Evolutionary conservation across 352 stramenopile genomes (phyloP).

Genomic region (Globisporangium spiculum): DNA sequence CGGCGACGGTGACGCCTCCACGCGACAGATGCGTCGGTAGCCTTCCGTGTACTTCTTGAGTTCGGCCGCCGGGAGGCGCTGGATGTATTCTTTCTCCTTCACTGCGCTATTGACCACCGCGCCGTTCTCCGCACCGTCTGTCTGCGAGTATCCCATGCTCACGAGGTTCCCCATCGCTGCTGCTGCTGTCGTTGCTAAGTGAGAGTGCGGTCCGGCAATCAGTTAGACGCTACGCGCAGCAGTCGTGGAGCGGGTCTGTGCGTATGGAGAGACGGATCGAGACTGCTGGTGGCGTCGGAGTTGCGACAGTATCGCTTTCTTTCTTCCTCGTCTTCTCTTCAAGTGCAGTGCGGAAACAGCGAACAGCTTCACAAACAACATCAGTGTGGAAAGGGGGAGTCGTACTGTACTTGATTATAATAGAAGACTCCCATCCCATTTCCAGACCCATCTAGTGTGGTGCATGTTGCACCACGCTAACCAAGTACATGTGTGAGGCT

Average conservation of each 20-base stretch:
- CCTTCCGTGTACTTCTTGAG: constrained; percentile 72
- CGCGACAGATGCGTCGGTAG: constrained; percentile 68
- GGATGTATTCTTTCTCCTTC: constrained; percentile 41
- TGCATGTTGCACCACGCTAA: not conserved
- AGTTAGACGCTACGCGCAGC: not conserved
- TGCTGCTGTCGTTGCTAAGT: not conserved
- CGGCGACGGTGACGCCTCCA: constrained; percentile 21
- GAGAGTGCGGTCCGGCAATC: not conserved
- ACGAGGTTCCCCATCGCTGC: constrained; percentile 73
- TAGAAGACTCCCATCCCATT: not conserved
- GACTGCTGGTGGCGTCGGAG: not conserved
- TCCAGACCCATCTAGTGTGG: not conserved
- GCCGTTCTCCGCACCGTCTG: constrained; percentile 12
- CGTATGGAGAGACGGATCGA: not conserved
- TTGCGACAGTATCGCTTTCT: not conserved
- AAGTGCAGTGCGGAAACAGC: constrained; percentile 1
- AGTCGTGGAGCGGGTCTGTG: not conserved
- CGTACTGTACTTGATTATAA: not conserved
- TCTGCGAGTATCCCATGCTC: constrained; percentile 39
- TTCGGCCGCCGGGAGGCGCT: constrained; percentile 52
- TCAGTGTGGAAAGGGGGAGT: constrained; percentile 4
- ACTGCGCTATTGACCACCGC: constrained; percentile 6
- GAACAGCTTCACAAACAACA: constrained; percentile 6
- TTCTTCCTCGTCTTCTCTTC: constrained; percentile 1
- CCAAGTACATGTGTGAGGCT: not conserved